Conservation (phyloP, 2,329 filamentous ascomycete species). For the Colletotrichum camelliae region DNA sequence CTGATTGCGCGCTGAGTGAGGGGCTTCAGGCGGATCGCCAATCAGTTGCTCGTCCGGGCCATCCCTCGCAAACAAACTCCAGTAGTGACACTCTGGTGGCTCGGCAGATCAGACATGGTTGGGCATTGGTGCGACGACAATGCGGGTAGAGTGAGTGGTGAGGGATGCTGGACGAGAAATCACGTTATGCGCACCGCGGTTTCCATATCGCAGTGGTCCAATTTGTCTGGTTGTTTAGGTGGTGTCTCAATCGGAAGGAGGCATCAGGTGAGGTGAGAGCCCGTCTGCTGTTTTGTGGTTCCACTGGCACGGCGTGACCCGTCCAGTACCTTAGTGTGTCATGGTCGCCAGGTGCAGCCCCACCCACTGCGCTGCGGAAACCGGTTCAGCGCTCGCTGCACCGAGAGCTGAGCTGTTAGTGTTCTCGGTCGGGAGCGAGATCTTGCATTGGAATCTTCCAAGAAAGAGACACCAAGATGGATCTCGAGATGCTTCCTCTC, state of each 20-base stretch:
- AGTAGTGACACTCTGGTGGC: background rate
- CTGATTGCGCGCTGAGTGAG: background rate
- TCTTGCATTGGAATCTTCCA: background rate
- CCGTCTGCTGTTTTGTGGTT: conserved; percentile 16
- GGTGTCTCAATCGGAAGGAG: background rate
- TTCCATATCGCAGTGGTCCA: background rate
- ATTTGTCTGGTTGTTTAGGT: background rate
- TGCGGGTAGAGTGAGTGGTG: background rate
- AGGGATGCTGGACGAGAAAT: background rate
- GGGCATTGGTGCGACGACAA: background rate
- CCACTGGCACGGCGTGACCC: background rate
- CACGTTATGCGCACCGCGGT: background rate
- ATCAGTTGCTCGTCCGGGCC: background rate
- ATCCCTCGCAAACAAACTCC: background rate
- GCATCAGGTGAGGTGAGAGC: conserved; percentile 10
- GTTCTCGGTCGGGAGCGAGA: background rate
- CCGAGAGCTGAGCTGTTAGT: background rate
- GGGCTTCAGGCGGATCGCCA: background rate
- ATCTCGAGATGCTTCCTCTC: background rate
- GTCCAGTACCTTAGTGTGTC: too few species aligned
- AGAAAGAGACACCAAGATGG: background rate
- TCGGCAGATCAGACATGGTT: conserved; percentile 6
- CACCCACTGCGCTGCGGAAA: background rate
- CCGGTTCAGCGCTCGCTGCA: background rate
- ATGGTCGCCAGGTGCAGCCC: background rate